Percentiles rank a stretch among this genome's conserved stretches.
These are phyloP conservation scores for Diutina catenulata DNA, from an alignment of 1,139 yeast genomes.

Conservation along the genomic window DNA sequence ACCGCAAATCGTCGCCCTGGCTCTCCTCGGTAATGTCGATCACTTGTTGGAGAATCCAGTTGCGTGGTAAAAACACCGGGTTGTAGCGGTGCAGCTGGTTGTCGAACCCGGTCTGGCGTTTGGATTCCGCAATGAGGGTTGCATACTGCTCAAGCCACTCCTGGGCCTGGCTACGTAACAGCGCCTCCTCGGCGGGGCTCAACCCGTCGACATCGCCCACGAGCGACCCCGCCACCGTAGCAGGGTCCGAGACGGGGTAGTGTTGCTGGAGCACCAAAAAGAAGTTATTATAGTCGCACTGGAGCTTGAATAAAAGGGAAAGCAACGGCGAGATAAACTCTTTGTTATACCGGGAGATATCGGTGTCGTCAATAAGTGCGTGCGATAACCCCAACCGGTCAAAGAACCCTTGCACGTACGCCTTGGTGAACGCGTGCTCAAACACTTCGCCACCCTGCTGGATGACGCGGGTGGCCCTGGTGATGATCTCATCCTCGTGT, in stretches of 20 bases:
- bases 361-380: slow-evolving; percentile 22
- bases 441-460: slow-evolving; percentile 55
- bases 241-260: slow-evolving; percentile 9
- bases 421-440: slow-evolving; percentile 46
- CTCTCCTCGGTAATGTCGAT: slow-evolving; percentile 36
- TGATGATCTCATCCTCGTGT: slow-evolving; percentile 39
- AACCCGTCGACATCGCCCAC: slow-evolving; percentile 14
- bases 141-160: slow-evolving; percentile 32
- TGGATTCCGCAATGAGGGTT: slow-evolving; percentile 22
- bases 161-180: slow-evolving; percentile 18
- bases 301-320: slow-evolving; percentile 46
- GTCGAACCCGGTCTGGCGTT: slow-evolving; percentile 20
- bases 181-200: slow-evolving; percentile 19
- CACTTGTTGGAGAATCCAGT: slow-evolving; percentile 82
- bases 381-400: slow-evolving; percentile 54
- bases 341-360: slow-evolving; percentile 27
- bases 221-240: slow-evolving; percentile 21
- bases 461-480: slow-evolving; percentile 56
- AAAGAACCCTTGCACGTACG: slow-evolving; percentile 50
- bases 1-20: slow-evolving; percentile 22
- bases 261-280: slow-evolving; percentile 37
- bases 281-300: slow-evolving; percentile 71
- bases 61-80: slow-evolving; percentile 75
- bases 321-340: slow-evolving; percentile 50
- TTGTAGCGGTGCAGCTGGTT: slow-evolving; percentile 26